Conservation (phyloP, 352 stramenopile species). For the Globisporangium megalacanthum region DNA sequence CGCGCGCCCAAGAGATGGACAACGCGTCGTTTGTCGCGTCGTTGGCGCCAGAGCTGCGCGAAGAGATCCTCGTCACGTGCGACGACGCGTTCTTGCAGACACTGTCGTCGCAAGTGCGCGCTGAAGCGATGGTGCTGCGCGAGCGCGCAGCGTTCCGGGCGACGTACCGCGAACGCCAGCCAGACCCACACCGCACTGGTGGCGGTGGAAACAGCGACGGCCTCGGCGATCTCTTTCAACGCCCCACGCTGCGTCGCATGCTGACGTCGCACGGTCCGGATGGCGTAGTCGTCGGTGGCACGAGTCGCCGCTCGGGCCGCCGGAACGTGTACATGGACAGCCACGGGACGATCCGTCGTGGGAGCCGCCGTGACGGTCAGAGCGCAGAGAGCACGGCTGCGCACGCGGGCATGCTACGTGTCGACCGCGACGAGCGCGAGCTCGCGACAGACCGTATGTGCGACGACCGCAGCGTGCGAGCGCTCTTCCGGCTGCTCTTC, state of each 20-base stretch:
- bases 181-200: constrained; percentile 18
- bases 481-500: constrained; percentile 69
- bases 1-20: constrained; percentile 97
- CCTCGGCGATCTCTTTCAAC: constrained; percentile 63
- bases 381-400: constrained; percentile 15
- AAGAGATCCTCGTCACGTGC: constrained; percentile 96
- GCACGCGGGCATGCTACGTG: constrained; percentile 57
- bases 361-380: constrained; percentile 34
- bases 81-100: constrained; percentile 95
- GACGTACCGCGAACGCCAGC: constrained; percentile 55
- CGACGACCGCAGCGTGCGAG: constrained; percentile 57
- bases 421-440: constrained; percentile 75
- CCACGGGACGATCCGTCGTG: constrained; percentile 20
- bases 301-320: constrained; percentile 34
- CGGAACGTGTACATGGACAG: constrained; percentile 38
- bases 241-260: constrained; percentile 73
- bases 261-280: constrained; percentile 69
- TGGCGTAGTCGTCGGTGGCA: constrained; percentile 16
- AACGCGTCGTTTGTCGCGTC: constrained; percentile 97
- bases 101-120: constrained; percentile 90
- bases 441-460: constrained; percentile 50
- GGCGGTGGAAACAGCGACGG: constrained; percentile 35
- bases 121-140: constrained; percentile 94
- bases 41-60: constrained; percentile 90
- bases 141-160: constrained; percentile 87